Evolutionary conservation across 1,139 yeast genomes (phyloP).

Genomic region (Sugiyamaella pinicola): DNA sequence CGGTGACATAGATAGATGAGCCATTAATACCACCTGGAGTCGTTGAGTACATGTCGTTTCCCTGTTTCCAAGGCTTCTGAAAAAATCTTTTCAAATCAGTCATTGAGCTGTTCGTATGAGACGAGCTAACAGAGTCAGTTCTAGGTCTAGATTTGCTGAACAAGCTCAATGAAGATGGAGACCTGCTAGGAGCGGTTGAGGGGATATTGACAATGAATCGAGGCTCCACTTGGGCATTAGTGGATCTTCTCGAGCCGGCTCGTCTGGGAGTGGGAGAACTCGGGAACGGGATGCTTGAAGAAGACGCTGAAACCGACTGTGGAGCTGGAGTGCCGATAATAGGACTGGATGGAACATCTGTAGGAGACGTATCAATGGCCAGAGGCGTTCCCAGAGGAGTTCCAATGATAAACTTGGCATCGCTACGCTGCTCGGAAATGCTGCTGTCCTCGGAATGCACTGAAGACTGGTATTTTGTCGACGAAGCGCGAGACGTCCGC

Average conservation of each 20-base stretch:
- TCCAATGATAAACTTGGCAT: slow-evolving; percentile 18
- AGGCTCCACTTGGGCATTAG: slow-evolving; percentile 29
- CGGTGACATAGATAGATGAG: slow-evolving; percentile 21
- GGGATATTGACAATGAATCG: slow-evolving; percentile 34
- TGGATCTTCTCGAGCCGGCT: slow-evolving; percentile 19
- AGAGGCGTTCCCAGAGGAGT: slow-evolving; percentile 18
- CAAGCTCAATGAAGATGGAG: slow-evolving; percentile 36
- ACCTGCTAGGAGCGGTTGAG: slow-evolving; percentile 28
- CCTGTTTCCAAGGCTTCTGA: slow-evolving; percentile 38
- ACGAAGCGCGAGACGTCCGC: slow-evolving; percentile 11
- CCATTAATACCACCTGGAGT: slow-evolving; percentile 10
- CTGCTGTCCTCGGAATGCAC: slow-evolving; percentile 18
- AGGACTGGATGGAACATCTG: slow-evolving; percentile 9
- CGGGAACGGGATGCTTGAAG: slow-evolving; percentile 12
- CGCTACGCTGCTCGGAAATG: slow-evolving; percentile 6
- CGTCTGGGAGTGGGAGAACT: slow-evolving; percentile 18
- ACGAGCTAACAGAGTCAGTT: slow-evolving; percentile 31
- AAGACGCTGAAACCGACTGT: slow-evolving; percentile 7
- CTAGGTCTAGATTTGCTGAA: slow-evolving; percentile 33
- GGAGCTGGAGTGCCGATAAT: slow-evolving; percentile 17
- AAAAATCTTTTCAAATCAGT: slow-evolving; percentile 40
- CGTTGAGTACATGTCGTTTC: slow-evolving; percentile 9
- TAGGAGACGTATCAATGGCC: slow-evolving; percentile 14
- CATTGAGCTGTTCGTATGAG: slow-evolving; percentile 31
- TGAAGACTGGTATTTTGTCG: slow-evolving; percentile 18